Conservation (phyloP, 768 basidiomycete species). For the Panellus pusillus region DNA sequence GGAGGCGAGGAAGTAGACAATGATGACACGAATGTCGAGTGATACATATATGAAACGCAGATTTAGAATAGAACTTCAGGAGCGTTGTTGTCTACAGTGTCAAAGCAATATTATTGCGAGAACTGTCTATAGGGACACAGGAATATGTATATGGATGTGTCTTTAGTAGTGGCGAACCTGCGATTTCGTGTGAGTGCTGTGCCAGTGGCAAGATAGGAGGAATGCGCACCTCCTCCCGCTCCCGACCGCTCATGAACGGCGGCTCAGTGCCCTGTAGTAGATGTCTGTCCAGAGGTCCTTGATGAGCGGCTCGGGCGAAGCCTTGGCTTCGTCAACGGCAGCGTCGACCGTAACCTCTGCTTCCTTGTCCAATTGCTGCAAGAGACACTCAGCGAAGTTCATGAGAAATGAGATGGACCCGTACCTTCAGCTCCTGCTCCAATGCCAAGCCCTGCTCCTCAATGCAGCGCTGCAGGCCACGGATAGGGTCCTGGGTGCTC, state of each 20-base stretch:
- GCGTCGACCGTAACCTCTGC: slow-evolving; percentile 86
- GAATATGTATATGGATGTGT: background rate
- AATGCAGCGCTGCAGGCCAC: slow-evolving; percentile 89
- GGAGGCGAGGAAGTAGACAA: slow-evolving; percentile 1
- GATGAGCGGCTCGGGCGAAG: slow-evolving; percentile 68
- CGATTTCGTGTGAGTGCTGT: background rate
- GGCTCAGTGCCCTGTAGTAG: slow-evolving; percentile 88
- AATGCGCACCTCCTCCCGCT: slow-evolving; percentile 73
- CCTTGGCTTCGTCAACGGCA: slow-evolving; percentile 92
- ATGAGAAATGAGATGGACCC: slow-evolving; percentile 20
- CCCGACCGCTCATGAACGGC: slow-evolving; percentile 83
- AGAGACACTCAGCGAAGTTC: background rate
- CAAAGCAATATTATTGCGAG: slow-evolving; percentile 7
- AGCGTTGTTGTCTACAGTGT: background rate
- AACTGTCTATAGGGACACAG: slow-evolving; percentile 13
- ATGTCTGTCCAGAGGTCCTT: slow-evolving; percentile 84
- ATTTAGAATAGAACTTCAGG: no score
- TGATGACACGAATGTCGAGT: slow-evolving; percentile 16
- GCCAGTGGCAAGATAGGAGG: background rate
- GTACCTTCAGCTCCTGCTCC: slow-evolving; percentile 87
- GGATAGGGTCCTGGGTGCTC: slow-evolving; percentile 92
- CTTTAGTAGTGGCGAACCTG: slow-evolving; percentile 24
- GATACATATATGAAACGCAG: no score
- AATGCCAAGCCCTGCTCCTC: slow-evolving; percentile 93
- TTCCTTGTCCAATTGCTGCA: slow-evolving; percentile 80